A percentile compares a stretch with the other conserved stretches of the same genome.
phyloP scores from a whole-genome alignment of 306 rosid species.

The Gillenia trifoliata region DNA sequence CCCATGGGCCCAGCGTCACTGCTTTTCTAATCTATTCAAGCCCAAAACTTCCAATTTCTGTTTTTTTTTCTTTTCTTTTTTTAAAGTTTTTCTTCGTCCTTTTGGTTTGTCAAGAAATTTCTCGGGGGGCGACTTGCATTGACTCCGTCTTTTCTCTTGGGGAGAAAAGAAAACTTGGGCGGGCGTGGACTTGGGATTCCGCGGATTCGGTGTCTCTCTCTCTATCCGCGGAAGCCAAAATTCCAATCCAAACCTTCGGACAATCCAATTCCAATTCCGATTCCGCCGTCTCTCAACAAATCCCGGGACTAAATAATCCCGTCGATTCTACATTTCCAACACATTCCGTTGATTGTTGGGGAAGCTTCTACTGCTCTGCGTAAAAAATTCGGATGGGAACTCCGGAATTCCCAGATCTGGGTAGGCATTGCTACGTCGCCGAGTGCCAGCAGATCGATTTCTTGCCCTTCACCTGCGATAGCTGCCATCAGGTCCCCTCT shows the following conservation, averaged over 20 bases:
- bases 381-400: constrained; percentile 62
- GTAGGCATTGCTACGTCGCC: constrained; percentile 65
- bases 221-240: constrained; percentile 11
- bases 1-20: background rate
- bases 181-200: constrained; percentile 16
- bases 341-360: background rate
- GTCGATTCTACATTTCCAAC: background rate
- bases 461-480: constrained; percentile 92
- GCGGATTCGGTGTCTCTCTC: constrained; percentile 3
- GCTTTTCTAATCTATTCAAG: too few relatives aligned
- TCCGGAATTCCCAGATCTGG: constrained; percentile 87
- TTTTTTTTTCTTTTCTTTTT: background rate
- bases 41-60: background rate
- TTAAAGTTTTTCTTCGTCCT: background rate
- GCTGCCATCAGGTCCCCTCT: constrained; percentile 55
- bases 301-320: background rate
- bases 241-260: constrained; percentile 1
- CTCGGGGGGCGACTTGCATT: background rate
- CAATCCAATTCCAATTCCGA: background rate
- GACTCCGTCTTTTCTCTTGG: background rate
- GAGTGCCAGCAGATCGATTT: constrained; percentile 80
- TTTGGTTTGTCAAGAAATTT: background rate
- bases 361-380: background rate
- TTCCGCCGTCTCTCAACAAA: background rate
- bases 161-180: constrained; percentile 1